phyloP scores from a whole-genome alignment of 2,329 filamentous ascomycete species.

The Aspergillus pseudoterreus region DNA sequence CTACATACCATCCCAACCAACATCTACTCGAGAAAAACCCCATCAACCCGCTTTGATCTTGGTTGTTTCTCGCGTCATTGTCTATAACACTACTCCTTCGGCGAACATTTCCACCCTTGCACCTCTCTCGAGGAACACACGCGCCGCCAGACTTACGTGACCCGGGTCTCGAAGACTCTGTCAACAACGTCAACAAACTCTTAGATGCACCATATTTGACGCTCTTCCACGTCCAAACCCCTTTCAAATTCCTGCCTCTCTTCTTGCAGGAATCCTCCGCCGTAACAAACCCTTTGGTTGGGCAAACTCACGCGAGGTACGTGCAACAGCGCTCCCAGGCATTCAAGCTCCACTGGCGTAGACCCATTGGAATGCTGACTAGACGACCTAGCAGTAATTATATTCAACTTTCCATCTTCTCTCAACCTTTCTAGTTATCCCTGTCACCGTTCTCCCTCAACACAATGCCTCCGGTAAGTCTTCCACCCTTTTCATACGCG shows the following conservation, averaged over 20 bases:
- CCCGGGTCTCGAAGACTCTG: conserved; percentile 21
- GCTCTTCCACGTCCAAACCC: conserved; percentile 16
- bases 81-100: conserved; percentile 6
- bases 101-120: conserved; percentile 1
- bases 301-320: conserved; percentile 36
- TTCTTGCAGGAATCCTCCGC: conserved; percentile 17
- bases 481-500: conserved; percentile 12
- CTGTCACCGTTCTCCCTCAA: conserved; percentile 24
- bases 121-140: background rate
- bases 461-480: conserved; percentile 58
- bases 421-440: conserved; percentile 16
- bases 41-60: conserved; percentile 4
- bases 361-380: conserved; percentile 35
- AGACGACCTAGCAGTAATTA: conserved; percentile 24
- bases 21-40: conserved; percentile 11
- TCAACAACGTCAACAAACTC: conserved; percentile 30
- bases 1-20: conserved; percentile 16
- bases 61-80: conserved; percentile 18
- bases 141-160: conserved; percentile 17
- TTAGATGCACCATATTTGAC: conserved; percentile 20
- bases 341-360: conserved; percentile 32
- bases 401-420: conserved; percentile 21
- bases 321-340: conserved; percentile 28
- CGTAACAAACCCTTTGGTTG: conserved; percentile 18
- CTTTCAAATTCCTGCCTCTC: conserved; percentile 12